A percentile compares a stretch with the other conserved stretches of the same genome.
These are phyloP conservation scores for Coemansia sp. DNA, from an alignment of 192 early-diverging fungal species.

Conservation along the genomic window DNA sequence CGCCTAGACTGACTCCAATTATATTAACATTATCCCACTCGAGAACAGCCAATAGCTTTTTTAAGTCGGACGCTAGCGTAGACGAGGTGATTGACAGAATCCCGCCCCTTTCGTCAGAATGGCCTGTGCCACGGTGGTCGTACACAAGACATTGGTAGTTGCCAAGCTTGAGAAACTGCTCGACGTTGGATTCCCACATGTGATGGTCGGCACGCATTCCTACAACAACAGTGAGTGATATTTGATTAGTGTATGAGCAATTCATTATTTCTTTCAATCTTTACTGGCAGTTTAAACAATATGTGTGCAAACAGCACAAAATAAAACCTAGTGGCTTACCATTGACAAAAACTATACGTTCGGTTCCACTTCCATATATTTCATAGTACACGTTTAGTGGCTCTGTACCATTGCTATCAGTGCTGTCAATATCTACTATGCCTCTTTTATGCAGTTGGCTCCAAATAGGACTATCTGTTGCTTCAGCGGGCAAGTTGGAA, in stretches of 20 bases:
- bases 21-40: slow-evolving; percentile 72
- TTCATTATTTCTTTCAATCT: neutral
- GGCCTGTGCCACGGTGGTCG: slow-evolving; percentile 79
- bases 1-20: slow-evolving; percentile 81
- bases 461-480: slow-evolving; percentile 42
- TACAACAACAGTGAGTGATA: neutral
- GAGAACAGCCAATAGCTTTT: slow-evolving; percentile 63
- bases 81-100: slow-evolving; percentile 19
- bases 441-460: slow-evolving; percentile 42
- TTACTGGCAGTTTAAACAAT: too few relatives aligned
- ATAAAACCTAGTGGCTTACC: neutral
- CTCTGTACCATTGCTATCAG: neutral
- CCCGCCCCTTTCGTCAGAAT: slow-evolving; percentile 20
- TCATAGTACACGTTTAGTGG: slow-evolving; percentile 40
- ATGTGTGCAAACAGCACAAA: too few relatives aligned
- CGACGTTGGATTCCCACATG: slow-evolving; percentile 50
- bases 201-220: slow-evolving; percentile 48
- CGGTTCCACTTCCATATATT: slow-evolving; percentile 28
- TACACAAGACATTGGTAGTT: slow-evolving; percentile 70
- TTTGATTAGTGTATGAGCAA: neutral
- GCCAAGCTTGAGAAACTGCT: slow-evolving; percentile 60
- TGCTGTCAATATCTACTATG: slow-evolving; percentile 18
- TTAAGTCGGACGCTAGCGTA: slow-evolving; percentile 59
- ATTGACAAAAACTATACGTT: slow-evolving; percentile 37
- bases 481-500: slow-evolving; percentile 43